phyloP scores from a whole-genome alignment of 768 basidiomycete genomes.

The Lactifluus piperatus region DNA sequence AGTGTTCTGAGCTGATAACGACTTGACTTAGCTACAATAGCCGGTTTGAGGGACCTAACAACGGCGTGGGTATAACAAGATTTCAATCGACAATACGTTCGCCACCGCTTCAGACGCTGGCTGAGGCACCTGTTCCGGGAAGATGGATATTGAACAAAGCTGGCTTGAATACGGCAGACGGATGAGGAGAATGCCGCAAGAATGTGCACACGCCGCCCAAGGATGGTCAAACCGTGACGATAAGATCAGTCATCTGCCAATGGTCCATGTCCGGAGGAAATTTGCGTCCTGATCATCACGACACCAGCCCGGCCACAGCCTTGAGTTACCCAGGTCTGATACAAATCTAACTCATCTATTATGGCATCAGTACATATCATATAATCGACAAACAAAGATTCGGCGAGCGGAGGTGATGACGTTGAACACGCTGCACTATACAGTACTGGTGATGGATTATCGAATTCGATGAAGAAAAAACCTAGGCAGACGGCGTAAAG shows the following conservation, averaged over 20 bases:
- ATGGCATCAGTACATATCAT: neutral
- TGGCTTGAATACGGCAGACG: neutral
- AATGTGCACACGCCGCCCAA: neutral
- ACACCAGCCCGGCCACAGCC: neutral
- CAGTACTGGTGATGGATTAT: neutral
- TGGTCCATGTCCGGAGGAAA: neutral
- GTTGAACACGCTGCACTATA: too few relatives aligned
- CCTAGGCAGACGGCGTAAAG: neutral
- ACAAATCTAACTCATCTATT: neutral
- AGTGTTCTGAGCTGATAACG: neutral
- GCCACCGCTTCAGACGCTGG: neutral
- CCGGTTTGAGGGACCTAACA: neutral
- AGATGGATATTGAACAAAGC: neutral
- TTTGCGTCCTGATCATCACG: neutral
- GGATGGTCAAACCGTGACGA: too few relatives aligned
- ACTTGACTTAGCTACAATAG: too few relatives aligned
- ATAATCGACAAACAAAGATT: neutral
- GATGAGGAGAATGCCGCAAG: neutral
- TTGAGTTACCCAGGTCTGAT: neutral
- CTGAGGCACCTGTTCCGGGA: neutral
- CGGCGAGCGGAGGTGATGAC: too few relatives aligned
- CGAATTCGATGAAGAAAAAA: neutral
- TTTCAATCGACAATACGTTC: neutral
- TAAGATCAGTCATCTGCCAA: slow-evolving; percentile 6
- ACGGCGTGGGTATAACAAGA: neutral